Conservation (phyloP, 83 land plant genomes). For the Isoetes engelmannii region DNA sequence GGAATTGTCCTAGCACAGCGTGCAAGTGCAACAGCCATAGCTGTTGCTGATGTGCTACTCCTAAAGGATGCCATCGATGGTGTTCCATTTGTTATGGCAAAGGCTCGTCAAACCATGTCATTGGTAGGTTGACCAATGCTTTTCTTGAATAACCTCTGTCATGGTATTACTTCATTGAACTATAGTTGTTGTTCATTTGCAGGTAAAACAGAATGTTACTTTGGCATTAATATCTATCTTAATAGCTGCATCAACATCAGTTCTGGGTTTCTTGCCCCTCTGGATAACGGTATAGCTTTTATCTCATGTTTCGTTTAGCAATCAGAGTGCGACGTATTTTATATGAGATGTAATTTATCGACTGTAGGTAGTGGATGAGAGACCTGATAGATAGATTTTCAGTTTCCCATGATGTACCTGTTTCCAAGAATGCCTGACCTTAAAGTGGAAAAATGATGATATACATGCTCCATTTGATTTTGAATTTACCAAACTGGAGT, state of each 20-base stretch:
- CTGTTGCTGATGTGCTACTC: constrained; percentile 92
- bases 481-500: too few relatives aligned
- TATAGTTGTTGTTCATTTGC: constrained; percentile 22
- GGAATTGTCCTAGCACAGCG: constrained; percentile 89
- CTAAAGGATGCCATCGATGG: constrained; percentile 81
- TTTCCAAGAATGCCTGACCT: too few relatives aligned
- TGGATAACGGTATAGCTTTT: constrained; percentile 75
- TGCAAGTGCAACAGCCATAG: constrained; percentile 96
- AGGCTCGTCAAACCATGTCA: constrained; percentile 84
- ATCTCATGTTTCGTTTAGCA: too few relatives aligned
- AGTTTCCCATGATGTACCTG: too few relatives aligned
- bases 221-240: constrained; percentile 81
- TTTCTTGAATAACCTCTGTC: neutral
- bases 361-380: too few relatives aligned
- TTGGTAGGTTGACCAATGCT: constrained; percentile 42
- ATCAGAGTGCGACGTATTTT: too few relatives aligned
- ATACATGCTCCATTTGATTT: too few relatives aligned
- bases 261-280: constrained; percentile 82
- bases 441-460: too few relatives aligned
- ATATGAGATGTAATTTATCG: too few relatives aligned
- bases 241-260: constrained; percentile 86
- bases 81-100: constrained; percentile 84
- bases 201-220: constrained; percentile 95
- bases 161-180: neutral
- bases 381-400: too few relatives aligned